These are phyloP conservation scores for Xylaria flabelliformis DNA, from an alignment of 495 filamentous ascomycete genomes.

Conservation along the genomic window DNA sequence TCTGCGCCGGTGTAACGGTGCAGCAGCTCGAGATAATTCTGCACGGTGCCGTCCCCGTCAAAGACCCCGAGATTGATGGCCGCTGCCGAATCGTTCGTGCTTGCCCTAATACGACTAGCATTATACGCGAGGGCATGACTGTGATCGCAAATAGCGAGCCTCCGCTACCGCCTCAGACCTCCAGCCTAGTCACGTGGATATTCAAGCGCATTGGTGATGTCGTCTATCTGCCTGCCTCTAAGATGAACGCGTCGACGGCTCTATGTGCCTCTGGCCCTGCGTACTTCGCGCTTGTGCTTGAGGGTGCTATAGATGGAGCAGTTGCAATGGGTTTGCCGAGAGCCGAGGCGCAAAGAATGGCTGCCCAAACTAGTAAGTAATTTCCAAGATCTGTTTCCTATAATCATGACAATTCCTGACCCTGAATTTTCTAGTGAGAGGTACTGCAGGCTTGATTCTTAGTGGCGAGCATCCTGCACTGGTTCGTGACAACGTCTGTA, in stretches of 20 bases:
- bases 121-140: constrained; percentile 81
- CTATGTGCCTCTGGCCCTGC: constrained; percentile 81
- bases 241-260: constrained; percentile 78
- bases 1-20: constrained; percentile 80
- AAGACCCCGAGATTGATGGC: constrained; percentile 46
- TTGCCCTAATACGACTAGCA: constrained; percentile 77
- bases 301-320: constrained; percentile 77
- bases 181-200: constrained; percentile 74
- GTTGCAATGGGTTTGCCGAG: constrained; percentile 82
- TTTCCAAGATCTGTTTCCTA: not conserved
- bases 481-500: constrained; percentile 77
- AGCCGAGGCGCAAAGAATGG: constrained; percentile 79
- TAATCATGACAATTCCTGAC: constrained; percentile 11
- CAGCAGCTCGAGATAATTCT: constrained; percentile 67
- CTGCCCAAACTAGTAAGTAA: constrained; percentile 67
- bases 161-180: constrained; percentile 57
- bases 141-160: constrained; percentile 70
- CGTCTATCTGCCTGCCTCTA: constrained; percentile 64
- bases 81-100: constrained; percentile 70
- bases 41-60: constrained; percentile 47
- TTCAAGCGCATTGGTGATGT: constrained; percentile 75
- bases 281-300: constrained; percentile 78
- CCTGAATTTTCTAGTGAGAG: constrained; percentile 50
- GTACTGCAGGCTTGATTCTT: constrained; percentile 73
- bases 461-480: constrained; percentile 79